A percentile compares a stretch with the other conserved stretches of the same genome.
Conservation (phyloP, 23 red algal species). For the Rhodosorus marinus region DNA sequence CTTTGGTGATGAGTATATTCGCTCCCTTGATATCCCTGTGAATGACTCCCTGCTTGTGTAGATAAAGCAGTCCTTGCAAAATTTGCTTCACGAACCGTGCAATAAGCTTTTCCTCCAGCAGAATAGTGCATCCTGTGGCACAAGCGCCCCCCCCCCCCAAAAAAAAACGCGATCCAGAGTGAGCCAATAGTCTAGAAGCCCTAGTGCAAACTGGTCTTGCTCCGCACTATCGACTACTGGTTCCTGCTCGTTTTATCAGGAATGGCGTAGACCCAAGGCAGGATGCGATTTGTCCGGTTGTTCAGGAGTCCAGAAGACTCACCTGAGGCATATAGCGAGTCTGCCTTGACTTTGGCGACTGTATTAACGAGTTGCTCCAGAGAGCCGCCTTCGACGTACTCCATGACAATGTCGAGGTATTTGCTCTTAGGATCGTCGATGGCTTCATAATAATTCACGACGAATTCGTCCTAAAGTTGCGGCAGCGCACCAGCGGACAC, state of each 20-base stretch:
- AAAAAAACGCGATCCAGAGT: no score
- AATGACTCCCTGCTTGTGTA: constrained; percentile 93
- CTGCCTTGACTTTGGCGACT: constrained; percentile 30
- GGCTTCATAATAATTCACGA: constrained; percentile 80
- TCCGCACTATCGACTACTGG: no score
- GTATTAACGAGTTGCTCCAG: constrained; percentile 22
- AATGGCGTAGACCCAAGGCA: no score
- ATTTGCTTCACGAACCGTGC: constrained; percentile 59
- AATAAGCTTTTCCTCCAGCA: constrained; percentile 57
- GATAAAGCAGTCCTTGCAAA: constrained; percentile 52
- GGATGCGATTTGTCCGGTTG: no score
- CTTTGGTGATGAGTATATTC: constrained; percentile 88
- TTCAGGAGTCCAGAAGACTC: no score
- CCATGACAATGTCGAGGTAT: constrained; percentile 87
- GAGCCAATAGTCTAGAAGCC: no score
- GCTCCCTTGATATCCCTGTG: constrained; percentile 98
- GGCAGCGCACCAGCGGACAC: not conserved
- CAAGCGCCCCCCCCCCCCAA: no score
- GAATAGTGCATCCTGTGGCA: no score
- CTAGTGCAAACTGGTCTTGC: no score
- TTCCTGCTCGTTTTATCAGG: no score
- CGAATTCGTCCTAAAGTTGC: constrained; percentile 42
- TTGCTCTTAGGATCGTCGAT: constrained; percentile 16
- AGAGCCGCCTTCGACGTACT: constrained; percentile 78
- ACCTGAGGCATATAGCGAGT: no score